Percentiles rank a stretch among this genome's conserved stretches.
These are phyloP conservation scores for Bipolaris bicolor DNA, from an alignment of 2,329 filamentous ascomycete genomes.

Conservation along the genomic window DNA sequence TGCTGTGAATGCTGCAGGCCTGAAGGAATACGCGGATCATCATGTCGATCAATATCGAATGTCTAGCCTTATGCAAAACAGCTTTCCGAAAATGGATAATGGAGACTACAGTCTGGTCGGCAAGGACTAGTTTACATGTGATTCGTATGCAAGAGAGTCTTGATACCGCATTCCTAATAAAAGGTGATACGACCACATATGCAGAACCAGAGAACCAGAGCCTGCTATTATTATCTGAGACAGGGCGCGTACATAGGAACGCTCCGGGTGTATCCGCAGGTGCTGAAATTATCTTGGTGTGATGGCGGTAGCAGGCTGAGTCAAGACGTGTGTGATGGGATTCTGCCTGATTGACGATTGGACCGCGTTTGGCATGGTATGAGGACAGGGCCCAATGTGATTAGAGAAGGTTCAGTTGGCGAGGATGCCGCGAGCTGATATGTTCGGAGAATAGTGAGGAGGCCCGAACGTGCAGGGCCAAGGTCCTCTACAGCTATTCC, in stretches of 20 bases:
- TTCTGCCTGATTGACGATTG: conserved; percentile 4
- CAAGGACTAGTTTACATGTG: neutral
- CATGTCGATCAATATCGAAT: conserved; percentile 15
- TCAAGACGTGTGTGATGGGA: neutral
- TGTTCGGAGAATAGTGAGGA: conserved; percentile 32
- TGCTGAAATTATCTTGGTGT: conserved; percentile 1
- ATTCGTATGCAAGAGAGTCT: conserved; percentile 8
- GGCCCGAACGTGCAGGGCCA: conserved; percentile 26
- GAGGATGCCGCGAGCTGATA: conserved; percentile 17
- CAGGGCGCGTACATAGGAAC: neutral
- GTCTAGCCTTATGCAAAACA: conserved; percentile 2
- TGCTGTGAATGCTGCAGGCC: conserved; percentile 1
- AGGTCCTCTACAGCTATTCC: conserved; percentile 13
- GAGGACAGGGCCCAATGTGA: conserved; percentile 10
- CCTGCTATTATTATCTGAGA: neutral
- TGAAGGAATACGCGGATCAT: conserved; percentile 10
- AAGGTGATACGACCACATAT: neutral
- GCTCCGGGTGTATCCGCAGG: neutral
- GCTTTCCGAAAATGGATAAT: conserved; percentile 7
- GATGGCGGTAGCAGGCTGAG: neutral
- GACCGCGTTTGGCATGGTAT: conserved; percentile 1
- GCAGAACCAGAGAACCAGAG: neutral
- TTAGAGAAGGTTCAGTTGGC: conserved; percentile 19
- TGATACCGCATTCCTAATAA: conserved; percentile 3
- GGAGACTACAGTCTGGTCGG: neutral